Evolutionary conservation across 2,329 filamentous ascomycete species (phyloP), one percentile per base, ranked within the genome.

Genomic region (Neoascochyta sp.): DNA sequence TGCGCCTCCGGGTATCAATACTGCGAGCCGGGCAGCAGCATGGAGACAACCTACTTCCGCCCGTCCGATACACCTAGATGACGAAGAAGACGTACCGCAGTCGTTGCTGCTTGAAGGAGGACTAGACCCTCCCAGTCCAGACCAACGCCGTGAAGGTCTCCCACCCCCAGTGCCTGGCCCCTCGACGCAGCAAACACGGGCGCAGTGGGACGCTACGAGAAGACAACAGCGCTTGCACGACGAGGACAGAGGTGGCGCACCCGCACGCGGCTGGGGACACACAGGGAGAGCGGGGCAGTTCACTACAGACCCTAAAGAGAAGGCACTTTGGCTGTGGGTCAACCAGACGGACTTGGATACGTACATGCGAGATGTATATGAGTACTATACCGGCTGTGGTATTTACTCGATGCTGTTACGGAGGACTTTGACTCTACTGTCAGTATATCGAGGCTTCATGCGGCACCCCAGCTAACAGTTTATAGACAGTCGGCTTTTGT

Each of bases 261-360:
- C 50, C 21, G 35, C 36, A 2, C 39, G 42, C 8, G 37, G 45
- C 3, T 59, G 54, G 53, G 43, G 39, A 7, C 34, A 46, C 19
- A 39, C 47, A 8, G 45, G 39, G 4, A 42, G 54, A 26, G 37
- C 47, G 2, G 50, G 50, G 4, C 49, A 53, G 20, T 54, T 58
- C 14, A 49, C 50, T 9, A 45, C 71, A 16, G 75, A 78, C 49
- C 76, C 79, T 1, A 80, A 80, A 60, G 83, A 90, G 54, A 83
- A 81, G 60, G 88, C 89, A 3, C 78, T 94, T 69, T 95, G 87
- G 82, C 77, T 86, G 63, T 95, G 89, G 85, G 86, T 86, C 32
- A 95, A 95, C 53, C 86, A 92, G 34, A 79, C 85, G 20, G 92
- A 94, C 54, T 70, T 95, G 30, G 89, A 95, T 62, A 82, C 80